A percentile compares a stretch with the other conserved stretches of the same genome.
Evolutionary conservation across 495 filamentous ascomycete genomes (phyloP).

Genomic region (Viridothelium virens): DNA sequence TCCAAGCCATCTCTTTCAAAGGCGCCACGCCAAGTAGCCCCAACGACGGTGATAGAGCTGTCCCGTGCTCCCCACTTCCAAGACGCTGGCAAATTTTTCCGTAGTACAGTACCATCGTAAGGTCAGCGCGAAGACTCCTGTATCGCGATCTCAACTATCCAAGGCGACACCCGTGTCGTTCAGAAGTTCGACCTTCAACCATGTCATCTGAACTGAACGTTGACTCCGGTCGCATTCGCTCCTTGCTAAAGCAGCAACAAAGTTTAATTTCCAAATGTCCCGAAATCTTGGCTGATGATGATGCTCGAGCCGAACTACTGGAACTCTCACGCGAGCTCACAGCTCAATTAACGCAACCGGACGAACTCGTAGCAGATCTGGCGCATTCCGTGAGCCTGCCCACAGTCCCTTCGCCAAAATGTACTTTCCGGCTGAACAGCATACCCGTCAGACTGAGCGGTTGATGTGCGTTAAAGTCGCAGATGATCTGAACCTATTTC

Average conservation of each 20-base stretch:
- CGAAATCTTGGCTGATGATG: background rate
- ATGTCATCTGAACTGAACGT: background rate
- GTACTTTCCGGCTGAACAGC: background rate
- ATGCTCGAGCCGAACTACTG: conserved; percentile 1
- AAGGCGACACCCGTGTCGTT: background rate
- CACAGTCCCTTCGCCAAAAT: background rate
- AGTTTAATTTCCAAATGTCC: background rate
- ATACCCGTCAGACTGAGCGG: background rate
- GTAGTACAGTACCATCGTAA: too few species aligned
- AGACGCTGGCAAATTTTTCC: too few species aligned
- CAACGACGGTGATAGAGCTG: too few species aligned
- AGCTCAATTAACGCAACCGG: background rate
- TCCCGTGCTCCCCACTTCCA: too few species aligned
- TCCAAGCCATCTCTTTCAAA: too few species aligned
- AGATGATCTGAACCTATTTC: conserved; percentile 13
- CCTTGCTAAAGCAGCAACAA: background rate
- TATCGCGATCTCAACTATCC: background rate
- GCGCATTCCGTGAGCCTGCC: background rate
- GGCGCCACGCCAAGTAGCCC: too few species aligned
- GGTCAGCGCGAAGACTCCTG: too few species aligned
- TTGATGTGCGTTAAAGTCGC: conserved; percentile 15
- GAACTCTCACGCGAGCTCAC: conserved; percentile 10
- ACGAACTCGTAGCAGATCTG: background rate
- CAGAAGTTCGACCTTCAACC: background rate
- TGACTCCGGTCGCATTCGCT: background rate